A percentile compares a stretch with the other conserved stretches of the same genome.
These are phyloP conservation scores for Aspergillus baeticus DNA, from an alignment of 495 filamentous ascomycete species.

Conservation along the genomic window DNA sequence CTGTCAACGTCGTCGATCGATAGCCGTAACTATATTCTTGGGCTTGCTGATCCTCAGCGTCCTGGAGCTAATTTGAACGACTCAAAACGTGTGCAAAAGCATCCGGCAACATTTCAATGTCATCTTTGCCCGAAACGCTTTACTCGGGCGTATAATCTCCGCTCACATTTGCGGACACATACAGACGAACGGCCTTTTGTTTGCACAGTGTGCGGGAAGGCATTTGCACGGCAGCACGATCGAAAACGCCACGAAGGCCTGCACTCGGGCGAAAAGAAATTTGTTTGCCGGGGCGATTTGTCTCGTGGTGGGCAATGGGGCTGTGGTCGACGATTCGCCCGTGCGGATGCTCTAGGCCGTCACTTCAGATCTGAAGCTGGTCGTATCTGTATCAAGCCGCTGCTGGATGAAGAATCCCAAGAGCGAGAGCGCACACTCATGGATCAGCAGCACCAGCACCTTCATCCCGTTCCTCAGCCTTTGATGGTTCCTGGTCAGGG, in stretches of 20 bases:
- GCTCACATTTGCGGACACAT: constrained; percentile 89
- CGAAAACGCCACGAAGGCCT: constrained; percentile 89
- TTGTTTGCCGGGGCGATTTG: constrained; percentile 89
- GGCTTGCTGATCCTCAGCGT: constrained; percentile 83
- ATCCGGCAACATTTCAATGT: constrained; percentile 91
- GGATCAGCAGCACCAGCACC: constrained; percentile 57
- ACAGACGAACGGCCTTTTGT: constrained; percentile 92
- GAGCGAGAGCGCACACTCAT: constrained; percentile 69
- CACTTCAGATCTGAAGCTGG: constrained; percentile 97
- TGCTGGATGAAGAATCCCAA: constrained; percentile 84
- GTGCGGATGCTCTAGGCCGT: constrained; percentile 92
- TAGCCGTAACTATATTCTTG: constrained; percentile 89
- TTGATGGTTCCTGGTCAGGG: constrained; percentile 38
- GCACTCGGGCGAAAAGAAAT: constrained; percentile 94
- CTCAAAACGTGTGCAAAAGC: constrained; percentile 83
- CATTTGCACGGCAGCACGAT: constrained; percentile 92
- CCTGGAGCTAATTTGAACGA: constrained; percentile 62
- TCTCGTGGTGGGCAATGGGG: constrained; percentile 84
- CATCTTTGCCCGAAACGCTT: constrained; percentile 83
- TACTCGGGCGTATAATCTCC: constrained; percentile 84
- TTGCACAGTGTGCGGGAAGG: constrained; percentile 95
- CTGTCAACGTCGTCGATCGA: constrained; percentile 82
- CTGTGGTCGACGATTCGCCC: constrained; percentile 88
- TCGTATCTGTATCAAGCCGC: constrained; percentile 90
- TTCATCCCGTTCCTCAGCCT: constrained; percentile 43